These are phyloP conservation scores for Abelmoschus esculentus DNA, from an alignment of 345 rosid genomes.

Conservation along the genomic window DNA sequence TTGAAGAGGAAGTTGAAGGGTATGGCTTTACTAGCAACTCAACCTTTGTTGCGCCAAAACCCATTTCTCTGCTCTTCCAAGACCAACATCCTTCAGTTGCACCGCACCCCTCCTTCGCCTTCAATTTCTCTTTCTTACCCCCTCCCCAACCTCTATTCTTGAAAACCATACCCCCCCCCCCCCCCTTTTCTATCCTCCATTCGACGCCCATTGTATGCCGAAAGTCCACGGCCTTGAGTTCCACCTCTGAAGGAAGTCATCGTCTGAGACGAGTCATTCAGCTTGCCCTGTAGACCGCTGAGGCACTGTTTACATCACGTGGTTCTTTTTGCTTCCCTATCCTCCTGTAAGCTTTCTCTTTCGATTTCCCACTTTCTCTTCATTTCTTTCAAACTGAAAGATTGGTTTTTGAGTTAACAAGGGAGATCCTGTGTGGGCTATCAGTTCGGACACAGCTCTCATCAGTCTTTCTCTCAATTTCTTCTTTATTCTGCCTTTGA, in stretches of 20 bases:
- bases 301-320: conserved; percentile 72
- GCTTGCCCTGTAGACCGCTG: conserved; percentile 53
- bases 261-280: conserved; percentile 29
- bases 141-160: neutral
- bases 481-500: conserved; percentile 81
- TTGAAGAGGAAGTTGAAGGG: conserved; percentile 1
- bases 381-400: neutral
- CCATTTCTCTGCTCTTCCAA: conserved; percentile 6
- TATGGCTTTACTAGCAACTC: conserved; percentile 15
- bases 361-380: neutral
- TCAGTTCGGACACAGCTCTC: conserved; percentile 69
- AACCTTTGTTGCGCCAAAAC: conserved; percentile 16
- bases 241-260: conserved; percentile 24
- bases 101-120: neutral
- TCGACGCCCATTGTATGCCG: conserved; percentile 25
- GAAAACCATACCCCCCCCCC: too few species aligned
- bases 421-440: conserved; percentile 96
- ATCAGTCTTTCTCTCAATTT: conserved; percentile 79
- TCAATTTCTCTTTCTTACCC: neutral
- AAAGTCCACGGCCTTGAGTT: conserved; percentile 23
- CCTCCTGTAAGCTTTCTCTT: conserved; percentile 52
- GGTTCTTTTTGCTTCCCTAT: conserved; percentile 90
- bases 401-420: conserved; percentile 19
- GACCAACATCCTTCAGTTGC: conserved; percentile 4
- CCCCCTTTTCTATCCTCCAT: neutral